Percentiles rank a stretch among this genome's conserved stretches.
phyloP scores from a whole-genome alignment of 2,329 filamentous ascomycete genomes.

The Cercospora nicotianae region DNA sequence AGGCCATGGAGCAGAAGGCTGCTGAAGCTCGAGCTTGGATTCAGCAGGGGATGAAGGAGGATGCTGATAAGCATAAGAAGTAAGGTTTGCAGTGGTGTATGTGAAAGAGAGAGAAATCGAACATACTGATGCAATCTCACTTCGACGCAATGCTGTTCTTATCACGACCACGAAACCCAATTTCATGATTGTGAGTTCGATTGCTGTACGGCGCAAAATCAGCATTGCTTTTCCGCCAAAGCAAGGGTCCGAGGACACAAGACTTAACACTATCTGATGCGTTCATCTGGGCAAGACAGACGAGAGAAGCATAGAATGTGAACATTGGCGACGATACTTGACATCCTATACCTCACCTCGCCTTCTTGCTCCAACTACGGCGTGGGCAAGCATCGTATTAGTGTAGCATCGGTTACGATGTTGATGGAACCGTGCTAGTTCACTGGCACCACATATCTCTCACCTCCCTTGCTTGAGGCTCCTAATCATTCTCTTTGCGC shows the following conservation, averaged over 20 bases:
- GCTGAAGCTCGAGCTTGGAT: conserved; percentile 60
- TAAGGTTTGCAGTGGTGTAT: background rate
- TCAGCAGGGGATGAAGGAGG: conserved; percentile 66
- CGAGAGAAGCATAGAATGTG: background rate
- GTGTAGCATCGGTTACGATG: background rate
- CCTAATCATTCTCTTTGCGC: background rate
- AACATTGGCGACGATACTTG: background rate
- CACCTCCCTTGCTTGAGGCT: background rate
- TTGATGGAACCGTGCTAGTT: background rate
- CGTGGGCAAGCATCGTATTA: background rate
- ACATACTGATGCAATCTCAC: background rate
- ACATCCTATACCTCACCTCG: background rate
- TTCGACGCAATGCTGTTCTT: background rate
- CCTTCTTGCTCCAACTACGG: background rate
- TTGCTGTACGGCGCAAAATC: background rate
- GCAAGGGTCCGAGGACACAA: background rate
- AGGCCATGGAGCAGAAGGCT: conserved; percentile 58
- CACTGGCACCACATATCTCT: background rate
- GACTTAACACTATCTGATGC: background rate
- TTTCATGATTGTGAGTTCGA: background rate
- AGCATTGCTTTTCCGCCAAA: background rate
- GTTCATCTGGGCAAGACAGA: background rate
- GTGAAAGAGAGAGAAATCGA: background rate
- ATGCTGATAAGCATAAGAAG: conserved; percentile 53
- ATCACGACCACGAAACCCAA: background rate